Conservation (phyloP, 148 eudicot species). For the Arctostaphylos glauca region DNA sequence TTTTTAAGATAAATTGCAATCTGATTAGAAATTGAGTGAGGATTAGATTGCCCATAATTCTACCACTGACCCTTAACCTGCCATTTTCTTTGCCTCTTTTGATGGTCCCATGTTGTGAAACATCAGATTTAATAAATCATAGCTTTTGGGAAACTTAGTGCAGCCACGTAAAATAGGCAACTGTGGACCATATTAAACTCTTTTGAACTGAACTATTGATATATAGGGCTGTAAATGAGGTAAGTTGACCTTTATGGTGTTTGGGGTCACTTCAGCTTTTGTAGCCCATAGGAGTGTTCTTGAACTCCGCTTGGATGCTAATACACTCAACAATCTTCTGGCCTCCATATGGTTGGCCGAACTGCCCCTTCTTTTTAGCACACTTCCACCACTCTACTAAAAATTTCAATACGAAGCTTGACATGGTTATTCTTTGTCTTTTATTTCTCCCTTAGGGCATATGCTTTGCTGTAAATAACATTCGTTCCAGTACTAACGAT, state of each 20-base stretch:
- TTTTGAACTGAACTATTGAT: neutral
- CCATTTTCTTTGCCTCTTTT: neutral
- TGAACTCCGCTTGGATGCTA: neutral
- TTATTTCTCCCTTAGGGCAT: neutral
- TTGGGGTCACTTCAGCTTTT: conserved; percentile 1
- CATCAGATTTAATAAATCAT: neutral
- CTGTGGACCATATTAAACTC: neutral
- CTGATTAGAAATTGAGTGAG: neutral
- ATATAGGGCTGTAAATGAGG: neutral
- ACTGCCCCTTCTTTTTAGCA: conserved; percentile 2
- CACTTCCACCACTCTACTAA: neutral
- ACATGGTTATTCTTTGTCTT: neutral
- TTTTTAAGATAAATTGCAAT: neutral
- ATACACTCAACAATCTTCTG: neutral
- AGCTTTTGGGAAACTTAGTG: neutral
- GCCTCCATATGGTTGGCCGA: neutral
- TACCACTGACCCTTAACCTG: neutral
- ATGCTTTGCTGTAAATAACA: neutral
- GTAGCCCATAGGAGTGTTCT: neutral
- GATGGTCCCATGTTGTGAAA: neutral
- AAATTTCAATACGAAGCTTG: neutral
- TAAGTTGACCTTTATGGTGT: neutral
- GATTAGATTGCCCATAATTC: neutral
- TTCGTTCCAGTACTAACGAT: neutral
- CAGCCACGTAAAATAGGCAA: neutral